These are phyloP conservation scores for Tricholoma sp. DNA, from an alignment of 768 basidiomycete genomes.

Conservation along the genomic window DNA sequence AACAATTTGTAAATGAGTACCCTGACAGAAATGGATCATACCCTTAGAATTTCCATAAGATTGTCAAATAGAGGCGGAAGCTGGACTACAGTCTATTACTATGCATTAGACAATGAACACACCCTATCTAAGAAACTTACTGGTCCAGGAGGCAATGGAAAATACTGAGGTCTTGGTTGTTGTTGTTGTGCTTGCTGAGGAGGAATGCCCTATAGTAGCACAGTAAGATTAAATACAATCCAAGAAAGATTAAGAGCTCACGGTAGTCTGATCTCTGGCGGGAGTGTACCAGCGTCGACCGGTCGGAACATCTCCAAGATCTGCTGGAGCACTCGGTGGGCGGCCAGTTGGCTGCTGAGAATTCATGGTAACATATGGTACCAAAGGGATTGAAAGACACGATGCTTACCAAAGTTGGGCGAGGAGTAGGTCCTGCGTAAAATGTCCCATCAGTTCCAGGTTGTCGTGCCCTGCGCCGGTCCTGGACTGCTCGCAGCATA, in stretches of 20 bases:
- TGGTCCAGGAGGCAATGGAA: slow-evolving; percentile 48
- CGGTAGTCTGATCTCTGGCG: slow-evolving; percentile 2
- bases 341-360: neutral
- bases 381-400: neutral
- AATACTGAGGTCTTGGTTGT: slow-evolving; percentile 27
- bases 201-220: slow-evolving; percentile 13
- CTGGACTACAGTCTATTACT: slow-evolving; percentile 51
- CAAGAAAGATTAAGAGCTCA: neutral
- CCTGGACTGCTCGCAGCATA: slow-evolving; percentile 4
- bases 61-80: slow-evolving; percentile 62
- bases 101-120: slow-evolving; percentile 3
- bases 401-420: slow-evolving; percentile 23
- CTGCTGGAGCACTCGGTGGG: neutral
- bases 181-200: slow-evolving; percentile 11
- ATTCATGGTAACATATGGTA: neutral
- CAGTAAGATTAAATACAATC: neutral
- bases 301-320: neutral
- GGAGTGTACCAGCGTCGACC: neutral
- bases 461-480: neutral
- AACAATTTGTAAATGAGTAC: neutral
- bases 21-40: slow-evolving; percentile 24
- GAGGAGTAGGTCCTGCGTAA: neutral
- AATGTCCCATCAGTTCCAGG: slow-evolving; percentile 4
- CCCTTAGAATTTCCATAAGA: slow-evolving; percentile 63
- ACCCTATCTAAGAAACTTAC: slow-evolving; percentile 30